Base-by-base conservation (phyloP, 768 basidiomycete genomes). In the Leccinellum luteum region DNA sequence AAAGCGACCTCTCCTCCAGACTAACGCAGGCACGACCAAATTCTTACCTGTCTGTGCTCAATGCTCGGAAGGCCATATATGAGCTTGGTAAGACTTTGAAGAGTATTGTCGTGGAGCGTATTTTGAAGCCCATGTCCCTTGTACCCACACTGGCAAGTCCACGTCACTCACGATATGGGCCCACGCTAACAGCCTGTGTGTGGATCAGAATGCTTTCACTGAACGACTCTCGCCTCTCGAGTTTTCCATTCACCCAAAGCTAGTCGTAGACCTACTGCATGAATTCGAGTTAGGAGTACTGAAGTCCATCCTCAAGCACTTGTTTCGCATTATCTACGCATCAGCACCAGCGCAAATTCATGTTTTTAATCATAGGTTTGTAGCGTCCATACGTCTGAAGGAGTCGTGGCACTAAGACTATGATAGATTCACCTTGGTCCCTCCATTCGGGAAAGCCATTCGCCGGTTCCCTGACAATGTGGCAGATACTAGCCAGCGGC, bases 401-500 rank as follows among this genome's bases (percentile, higher is more conserved):
- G 43, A 21, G 43, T 44, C 19, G 12, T 4, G 6, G 17, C 17
- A 10, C 43, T 21, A 6, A 44, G 9, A 44, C 10, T 10, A 10
- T 13, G 3, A 15, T 14, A 47, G 45, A 15, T 47, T 47, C 15
- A 47, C 45, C 3, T 23, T 21, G 12, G 21, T 44, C n/a, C 19
- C 43, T 12, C 2, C 61, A 23, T 72, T 73, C 43, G 69, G 70
- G 1, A 35, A 57, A 8, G 75, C 71, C 1, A 80, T 80, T 19
- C 71, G 73, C 3, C 56, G 60, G 15, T 79, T 79, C 56, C 41
- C 58, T 15, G 56, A 51, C 3, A 77, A 78, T 61, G 70, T 70
- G 1, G 73, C 74, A 0, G 74, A 69, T 19, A 72, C 78, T 69
- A 74, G 74, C 41, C 70, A 74, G 48, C 51, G 73, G 3, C 75